Conservation (phyloP, 768 basidiomycete species). For the Royoungia palumana region DNA sequence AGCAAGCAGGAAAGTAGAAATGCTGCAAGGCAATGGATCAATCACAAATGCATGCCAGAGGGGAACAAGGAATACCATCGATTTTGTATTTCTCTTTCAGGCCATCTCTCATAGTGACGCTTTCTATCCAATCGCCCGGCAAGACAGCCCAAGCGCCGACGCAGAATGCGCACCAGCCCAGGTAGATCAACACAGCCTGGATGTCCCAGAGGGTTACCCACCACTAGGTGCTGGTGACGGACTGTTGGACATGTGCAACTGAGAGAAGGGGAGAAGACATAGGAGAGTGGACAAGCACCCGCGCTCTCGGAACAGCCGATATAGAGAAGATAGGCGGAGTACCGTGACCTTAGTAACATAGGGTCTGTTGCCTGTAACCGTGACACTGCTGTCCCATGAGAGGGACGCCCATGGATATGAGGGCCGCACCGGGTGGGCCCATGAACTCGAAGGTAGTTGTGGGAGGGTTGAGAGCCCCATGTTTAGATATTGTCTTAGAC, state of each 20-base stretch:
- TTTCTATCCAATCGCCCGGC: slow-evolving; percentile 70
- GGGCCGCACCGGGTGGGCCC: slow-evolving; percentile 73
- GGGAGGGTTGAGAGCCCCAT: slow-evolving; percentile 58
- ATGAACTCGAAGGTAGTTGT: slow-evolving; percentile 78
- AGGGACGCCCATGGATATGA: slow-evolving; percentile 70
- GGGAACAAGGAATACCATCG: slow-evolving; percentile 61
- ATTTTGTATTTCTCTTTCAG: slow-evolving; percentile 84
- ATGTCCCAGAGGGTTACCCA: slow-evolving; percentile 83
- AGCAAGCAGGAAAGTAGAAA: slow-evolving; percentile 81
- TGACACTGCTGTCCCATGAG: no score
- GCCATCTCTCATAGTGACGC: slow-evolving; percentile 70
- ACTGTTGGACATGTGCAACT: slow-evolving; percentile 38
- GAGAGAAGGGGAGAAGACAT: slow-evolving; percentile 34
- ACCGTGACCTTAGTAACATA: no score
- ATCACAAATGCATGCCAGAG: neutral
- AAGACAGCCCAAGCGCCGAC: slow-evolving; percentile 78
- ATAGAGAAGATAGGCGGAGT: slow-evolving; percentile 74
- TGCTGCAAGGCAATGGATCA: neutral
- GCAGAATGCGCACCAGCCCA: slow-evolving; percentile 89
- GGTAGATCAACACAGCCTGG: slow-evolving; percentile 70
- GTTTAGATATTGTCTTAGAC: slow-evolving; percentile 18
- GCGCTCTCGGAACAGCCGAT: slow-evolving; percentile 72
- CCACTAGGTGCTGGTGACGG: slow-evolving; percentile 51
- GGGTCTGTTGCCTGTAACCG: no score
- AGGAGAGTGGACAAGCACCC: slow-evolving; percentile 65